phyloP scores from a whole-genome alignment of 163 green algal species.

The Chloromonas sp. region DNA sequence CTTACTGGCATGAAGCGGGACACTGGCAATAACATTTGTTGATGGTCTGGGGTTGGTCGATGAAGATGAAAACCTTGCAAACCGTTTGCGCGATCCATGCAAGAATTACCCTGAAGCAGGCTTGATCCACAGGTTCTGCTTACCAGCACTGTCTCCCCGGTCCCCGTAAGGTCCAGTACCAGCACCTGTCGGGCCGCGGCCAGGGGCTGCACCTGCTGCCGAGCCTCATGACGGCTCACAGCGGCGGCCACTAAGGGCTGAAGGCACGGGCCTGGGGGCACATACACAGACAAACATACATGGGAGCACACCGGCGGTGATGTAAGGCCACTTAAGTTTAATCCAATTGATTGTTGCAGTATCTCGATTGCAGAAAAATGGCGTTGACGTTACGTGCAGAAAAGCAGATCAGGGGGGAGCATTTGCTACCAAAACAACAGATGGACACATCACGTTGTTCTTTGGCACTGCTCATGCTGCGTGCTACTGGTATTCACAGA shows the following conservation, averaged over 20 bases:
- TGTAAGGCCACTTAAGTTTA: no score
- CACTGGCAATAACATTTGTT: background rate
- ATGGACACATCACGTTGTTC: background rate
- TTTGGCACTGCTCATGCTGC: background rate
- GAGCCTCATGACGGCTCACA: background rate
- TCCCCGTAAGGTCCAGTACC: background rate
- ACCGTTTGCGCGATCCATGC: background rate
- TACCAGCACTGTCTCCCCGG: background rate
- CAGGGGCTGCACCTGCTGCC: background rate
- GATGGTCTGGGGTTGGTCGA: background rate
- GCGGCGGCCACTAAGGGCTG: background rate
- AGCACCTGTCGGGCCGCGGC: background rate
- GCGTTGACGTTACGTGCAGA: background rate
- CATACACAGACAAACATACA: background rate
- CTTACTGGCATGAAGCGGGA: background rate
- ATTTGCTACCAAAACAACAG: background rate
- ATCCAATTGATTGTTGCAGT: background rate
- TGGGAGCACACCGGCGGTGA: background rate
- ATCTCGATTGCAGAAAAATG: background rate
- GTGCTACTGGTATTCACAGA: background rate
- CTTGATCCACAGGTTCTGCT: background rate
- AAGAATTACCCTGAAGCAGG: background rate
- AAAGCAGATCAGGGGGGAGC: background rate
- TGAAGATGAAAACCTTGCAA: background rate
- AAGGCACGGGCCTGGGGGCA: background rate